Evolutionary conservation across 345 rosid species (phyloP).

Genomic region (Moricandia arvensis): DNA sequence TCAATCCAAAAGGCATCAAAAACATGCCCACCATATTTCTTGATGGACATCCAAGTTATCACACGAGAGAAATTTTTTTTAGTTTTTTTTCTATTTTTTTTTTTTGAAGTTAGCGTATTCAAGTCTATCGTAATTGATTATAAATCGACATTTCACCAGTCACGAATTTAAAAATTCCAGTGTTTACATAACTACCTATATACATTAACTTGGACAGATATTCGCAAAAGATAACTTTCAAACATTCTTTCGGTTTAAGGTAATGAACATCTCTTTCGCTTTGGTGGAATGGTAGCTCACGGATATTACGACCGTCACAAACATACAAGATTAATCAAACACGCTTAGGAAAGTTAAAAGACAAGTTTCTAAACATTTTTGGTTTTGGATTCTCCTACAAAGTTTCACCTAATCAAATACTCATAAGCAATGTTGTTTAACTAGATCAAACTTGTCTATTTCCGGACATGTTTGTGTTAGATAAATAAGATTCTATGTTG

Average conservation of each 20-base stretch:
- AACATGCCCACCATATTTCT: no score
- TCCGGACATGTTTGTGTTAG: neutral
- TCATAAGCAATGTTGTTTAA: neutral
- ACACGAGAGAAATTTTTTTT: no score
- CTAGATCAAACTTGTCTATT: neutral
- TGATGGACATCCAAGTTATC: no score
- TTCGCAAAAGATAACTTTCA: neutral
- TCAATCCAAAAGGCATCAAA: no score
- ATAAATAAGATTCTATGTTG: neutral
- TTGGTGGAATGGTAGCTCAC: constrained; percentile 11
- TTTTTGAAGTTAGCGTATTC: neutral
- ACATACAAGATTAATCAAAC: neutral
- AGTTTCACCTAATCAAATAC: constrained; percentile 7
- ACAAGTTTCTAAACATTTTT: neutral
- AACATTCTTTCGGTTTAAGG: neutral
- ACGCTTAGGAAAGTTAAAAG: neutral
- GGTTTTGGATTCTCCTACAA: constrained; percentile 4
- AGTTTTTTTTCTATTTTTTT: no score
- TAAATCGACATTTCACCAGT: neutral
- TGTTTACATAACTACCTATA: neutral
- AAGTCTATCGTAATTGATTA: neutral
- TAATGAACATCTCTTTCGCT: neutral
- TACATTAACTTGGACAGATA: neutral
- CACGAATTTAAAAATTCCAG: neutral
- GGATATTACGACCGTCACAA: neutral